These are phyloP conservation scores for Sclerotinia trifoliorum DNA, from an alignment of 2,329 filamentous ascomycete species.

Conservation along the genomic window DNA sequence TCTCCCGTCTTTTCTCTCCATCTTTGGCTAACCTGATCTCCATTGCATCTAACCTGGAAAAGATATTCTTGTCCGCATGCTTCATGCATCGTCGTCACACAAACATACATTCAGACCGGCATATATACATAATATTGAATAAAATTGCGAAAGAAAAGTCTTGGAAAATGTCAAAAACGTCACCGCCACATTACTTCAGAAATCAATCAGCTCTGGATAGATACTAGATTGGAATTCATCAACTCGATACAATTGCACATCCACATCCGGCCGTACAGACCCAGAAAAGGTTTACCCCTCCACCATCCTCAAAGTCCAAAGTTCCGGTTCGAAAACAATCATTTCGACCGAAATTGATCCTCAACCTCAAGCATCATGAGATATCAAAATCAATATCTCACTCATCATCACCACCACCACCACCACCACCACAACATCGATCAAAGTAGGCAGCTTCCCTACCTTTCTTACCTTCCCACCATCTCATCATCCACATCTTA, in stretches of 20 bases:
- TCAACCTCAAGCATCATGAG: not conserved
- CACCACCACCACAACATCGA: not conserved
- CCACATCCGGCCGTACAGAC: not conserved
- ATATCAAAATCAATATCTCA: constrained; percentile 6
- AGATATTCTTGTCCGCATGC: not conserved
- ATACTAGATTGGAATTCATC: not conserved
- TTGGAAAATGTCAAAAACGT: not conserved
- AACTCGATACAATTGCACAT: constrained; percentile 5
- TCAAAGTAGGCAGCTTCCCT: not conserved
- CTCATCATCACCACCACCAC: no score
- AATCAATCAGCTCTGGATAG: not conserved
- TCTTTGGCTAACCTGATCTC: not conserved
- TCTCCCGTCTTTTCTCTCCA: not conserved
- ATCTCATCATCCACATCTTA: no score
- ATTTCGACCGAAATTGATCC: not conserved
- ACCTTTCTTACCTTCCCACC: not conserved
- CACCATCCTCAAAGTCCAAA: not conserved
- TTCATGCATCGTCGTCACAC: constrained; percentile 6
- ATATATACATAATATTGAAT: constrained; percentile 12
- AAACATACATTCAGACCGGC: not conserved
- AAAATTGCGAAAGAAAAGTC: not conserved
- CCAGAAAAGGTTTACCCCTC: not conserved
- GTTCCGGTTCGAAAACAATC: not conserved
- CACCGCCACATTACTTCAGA: not conserved
- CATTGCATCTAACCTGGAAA: not conserved